Conservation (phyloP, 2,329 filamentous ascomycete species). For the Microascus cirrosus region DNA sequence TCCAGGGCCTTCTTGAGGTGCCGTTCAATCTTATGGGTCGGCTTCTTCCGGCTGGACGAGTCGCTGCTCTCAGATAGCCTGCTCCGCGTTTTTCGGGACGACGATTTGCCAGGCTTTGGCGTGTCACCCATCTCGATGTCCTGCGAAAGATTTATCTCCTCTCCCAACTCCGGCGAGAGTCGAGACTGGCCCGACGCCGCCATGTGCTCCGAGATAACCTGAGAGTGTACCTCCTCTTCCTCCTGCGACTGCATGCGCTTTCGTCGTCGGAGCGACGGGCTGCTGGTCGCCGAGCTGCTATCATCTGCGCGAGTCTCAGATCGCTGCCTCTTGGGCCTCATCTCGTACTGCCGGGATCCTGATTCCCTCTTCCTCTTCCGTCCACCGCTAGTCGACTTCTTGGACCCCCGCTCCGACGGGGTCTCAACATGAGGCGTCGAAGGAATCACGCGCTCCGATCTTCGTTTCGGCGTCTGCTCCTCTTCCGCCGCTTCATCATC, state of each 20-base stretch:
- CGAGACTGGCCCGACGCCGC: constrained; percentile 17
- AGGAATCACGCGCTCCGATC: not conserved
- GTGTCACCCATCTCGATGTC: not conserved
- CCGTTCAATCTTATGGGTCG: constrained; percentile 16
- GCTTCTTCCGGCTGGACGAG: constrained; percentile 7
- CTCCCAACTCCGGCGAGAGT: constrained; percentile 1
- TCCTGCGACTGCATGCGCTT: constrained; percentile 1
- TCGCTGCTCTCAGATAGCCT: constrained; percentile 4
- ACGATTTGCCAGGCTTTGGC: not conserved
- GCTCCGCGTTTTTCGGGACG: not conserved
- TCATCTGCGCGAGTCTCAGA: not conserved
- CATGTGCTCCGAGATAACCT: constrained; percentile 26
- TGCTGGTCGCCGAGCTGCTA: not conserved
- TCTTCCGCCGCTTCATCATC: constrained; percentile 8
- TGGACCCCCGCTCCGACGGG: not conserved
- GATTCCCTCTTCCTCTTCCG: constrained; percentile 5
- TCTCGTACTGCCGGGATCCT: constrained; percentile 9
- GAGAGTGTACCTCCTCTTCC: constrained; percentile 23
- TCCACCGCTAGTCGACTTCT: not conserved
- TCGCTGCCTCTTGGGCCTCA: constrained; percentile 13
- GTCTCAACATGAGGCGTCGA: not conserved
- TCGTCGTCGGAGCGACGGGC: not conserved
- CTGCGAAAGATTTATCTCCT: not conserved
- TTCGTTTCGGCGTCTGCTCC: not conserved
- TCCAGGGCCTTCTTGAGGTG: constrained; percentile 30